Conservation (phyloP, 2,329 filamentous ascomycete species). For the Juglanconis juglandina region DNA sequence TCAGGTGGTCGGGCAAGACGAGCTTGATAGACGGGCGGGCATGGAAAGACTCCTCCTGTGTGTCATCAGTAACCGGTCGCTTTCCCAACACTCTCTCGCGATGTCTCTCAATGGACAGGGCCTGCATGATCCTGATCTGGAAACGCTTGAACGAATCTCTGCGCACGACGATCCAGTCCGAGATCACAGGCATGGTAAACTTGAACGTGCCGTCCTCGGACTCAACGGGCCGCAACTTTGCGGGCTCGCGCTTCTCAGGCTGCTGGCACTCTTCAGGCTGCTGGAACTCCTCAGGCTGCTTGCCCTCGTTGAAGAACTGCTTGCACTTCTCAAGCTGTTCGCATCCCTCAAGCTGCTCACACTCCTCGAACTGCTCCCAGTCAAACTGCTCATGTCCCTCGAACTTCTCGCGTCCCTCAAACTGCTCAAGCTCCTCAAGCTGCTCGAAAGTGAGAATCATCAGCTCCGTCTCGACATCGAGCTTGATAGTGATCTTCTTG, state of each 20-base stretch:
- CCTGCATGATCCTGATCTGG: not conserved
- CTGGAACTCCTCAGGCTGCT: not conserved
- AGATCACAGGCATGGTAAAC: no score
- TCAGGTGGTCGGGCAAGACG: constrained; percentile 81
- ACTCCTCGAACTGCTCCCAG: no score
- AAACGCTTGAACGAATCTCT: not conserved
- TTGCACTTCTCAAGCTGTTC: no score
- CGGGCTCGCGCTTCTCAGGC: not conserved
- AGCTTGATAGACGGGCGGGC: constrained; percentile 81
- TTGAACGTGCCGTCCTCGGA: no score
- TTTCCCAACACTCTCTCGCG: not conserved
- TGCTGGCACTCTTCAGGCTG: not conserved
- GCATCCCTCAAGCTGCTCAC: no score
- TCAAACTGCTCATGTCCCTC: no score
- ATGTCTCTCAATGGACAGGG: not conserved
- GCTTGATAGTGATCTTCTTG: not conserved
- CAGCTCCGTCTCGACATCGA: no score
- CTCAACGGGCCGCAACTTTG: not conserved
- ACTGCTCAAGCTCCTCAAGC: no score
- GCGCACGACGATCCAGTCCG: not conserved
- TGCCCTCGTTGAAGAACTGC: no score
- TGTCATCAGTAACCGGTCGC: not conserved
- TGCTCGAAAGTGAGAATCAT: no score
- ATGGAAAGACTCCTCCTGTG: constrained; percentile 84
- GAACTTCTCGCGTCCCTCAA: no score